A percentile compares a stretch with the other conserved stretches of the same genome.
phyloP scores from a whole-genome alignment of 169 alveolate genomes.

The Eimeria sp. region DNA sequence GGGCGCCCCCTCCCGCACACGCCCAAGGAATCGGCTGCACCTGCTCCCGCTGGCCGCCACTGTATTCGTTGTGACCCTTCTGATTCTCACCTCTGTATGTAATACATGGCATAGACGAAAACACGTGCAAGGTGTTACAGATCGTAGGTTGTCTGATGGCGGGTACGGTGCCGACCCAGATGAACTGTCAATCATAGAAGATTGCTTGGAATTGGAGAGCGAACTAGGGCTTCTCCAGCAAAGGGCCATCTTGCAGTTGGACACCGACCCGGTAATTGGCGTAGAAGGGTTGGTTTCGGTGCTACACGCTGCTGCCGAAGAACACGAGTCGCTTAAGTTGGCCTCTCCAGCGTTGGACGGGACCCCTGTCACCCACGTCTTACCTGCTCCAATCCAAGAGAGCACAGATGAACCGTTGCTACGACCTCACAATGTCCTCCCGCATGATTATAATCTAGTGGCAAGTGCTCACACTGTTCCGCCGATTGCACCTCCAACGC shows the following conservation, averaged over 20 bases:
- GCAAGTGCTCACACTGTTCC: not conserved
- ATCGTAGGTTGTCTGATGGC: constrained; percentile 8
- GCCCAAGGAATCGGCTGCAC: not conserved
- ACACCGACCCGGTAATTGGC: not conserved
- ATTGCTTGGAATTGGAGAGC: not conserved
- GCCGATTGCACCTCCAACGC: not conserved
- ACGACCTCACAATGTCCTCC: not conserved
- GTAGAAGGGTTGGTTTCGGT: not conserved
- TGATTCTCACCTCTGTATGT: not conserved
- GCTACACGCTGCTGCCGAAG: not conserved
- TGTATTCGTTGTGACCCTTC: not conserved
- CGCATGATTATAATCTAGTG: not conserved
- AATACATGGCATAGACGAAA: not conserved
- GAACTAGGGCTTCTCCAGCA: not conserved
- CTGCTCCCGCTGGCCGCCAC: not conserved
- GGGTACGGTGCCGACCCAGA: not conserved
- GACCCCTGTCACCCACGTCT: not conserved
- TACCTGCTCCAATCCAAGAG: not conserved
- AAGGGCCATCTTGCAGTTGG: not conserved
- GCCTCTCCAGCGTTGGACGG: not conserved
- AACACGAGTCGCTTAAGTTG: not conserved
- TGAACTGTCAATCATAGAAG: not conserved
- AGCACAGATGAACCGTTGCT: not conserved
- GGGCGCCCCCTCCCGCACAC: not conserved
- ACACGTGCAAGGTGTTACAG: not conserved